phyloP scores from a whole-genome alignment of 441 rosid species.

The Viola pubescens region DNA sequence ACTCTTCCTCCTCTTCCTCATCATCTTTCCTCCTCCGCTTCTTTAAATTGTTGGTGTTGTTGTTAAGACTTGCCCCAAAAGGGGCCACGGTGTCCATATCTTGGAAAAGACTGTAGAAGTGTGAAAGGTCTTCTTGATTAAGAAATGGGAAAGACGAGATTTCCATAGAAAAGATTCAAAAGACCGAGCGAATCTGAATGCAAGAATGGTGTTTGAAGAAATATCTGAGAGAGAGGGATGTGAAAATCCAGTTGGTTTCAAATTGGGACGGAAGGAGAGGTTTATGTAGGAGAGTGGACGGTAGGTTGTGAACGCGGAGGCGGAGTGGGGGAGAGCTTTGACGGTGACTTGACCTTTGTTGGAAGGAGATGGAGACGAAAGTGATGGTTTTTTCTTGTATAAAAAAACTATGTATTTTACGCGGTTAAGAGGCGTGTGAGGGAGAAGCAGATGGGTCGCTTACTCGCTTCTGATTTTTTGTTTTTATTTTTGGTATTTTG shows the following conservation, averaged over 20 bases:
- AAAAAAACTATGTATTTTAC: background rate
- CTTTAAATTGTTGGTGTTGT: slow-evolving; percentile 26
- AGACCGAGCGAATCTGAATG: background rate
- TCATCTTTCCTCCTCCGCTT: slow-evolving; percentile 39
- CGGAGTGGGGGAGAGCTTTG: slow-evolving; percentile 8
- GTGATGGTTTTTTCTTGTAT: no score
- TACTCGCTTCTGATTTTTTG: no score
- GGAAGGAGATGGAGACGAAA: background rate
- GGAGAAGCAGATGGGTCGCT: background rate
- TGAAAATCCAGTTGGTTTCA: slow-evolving; percentile 7
- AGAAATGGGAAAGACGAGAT: slow-evolving; percentile 48
- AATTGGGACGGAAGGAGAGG: background rate
- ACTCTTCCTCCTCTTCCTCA: slow-evolving; percentile 22
- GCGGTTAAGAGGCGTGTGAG: slow-evolving; percentile 11
- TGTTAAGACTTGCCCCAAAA: slow-evolving; percentile 8
- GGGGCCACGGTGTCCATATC: slow-evolving; percentile 36
- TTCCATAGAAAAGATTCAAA: slow-evolving; percentile 39
- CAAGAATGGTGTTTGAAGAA: slow-evolving; percentile 20
- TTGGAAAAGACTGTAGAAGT: slow-evolving; percentile 34
- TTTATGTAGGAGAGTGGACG: background rate
- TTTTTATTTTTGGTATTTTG: background rate
- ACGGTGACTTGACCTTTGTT: slow-evolving; percentile 16
- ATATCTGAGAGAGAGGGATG: slow-evolving; percentile 11
- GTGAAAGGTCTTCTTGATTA: slow-evolving; percentile 53
- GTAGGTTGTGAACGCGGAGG: slow-evolving; percentile 14